Evolutionary conservation across 2,329 filamentous ascomycete species (phyloP), one percentile per base, ranked within the genome.

Genomic region (Cytospora chrysosperma): DNA sequence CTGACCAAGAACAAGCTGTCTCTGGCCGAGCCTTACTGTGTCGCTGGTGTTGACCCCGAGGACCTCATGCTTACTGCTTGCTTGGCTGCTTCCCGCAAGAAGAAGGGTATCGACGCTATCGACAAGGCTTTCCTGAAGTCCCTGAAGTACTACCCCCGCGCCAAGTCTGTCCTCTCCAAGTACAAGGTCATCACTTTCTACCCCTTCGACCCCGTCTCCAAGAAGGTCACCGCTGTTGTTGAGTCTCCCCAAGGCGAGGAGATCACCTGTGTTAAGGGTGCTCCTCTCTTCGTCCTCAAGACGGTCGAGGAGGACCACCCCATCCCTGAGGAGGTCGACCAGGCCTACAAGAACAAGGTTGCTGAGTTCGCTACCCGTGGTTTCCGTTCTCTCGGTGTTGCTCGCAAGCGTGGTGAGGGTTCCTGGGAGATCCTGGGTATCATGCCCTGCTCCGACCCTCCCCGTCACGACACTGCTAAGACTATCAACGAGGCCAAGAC

Each of bases 1-100:
- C 80, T 96, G 75, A 96, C 92, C 75, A 95, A 94, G 84, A 96
- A 96, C 85, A 96, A 95, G 83, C 86, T 96, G 26, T 94, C 92
- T 68, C 84, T 96, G 54, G 84, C 90, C 59, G 92, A 96, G 75
- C 92, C 92, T 63, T 96, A 88, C 82, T 91, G 88, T 47, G 90
- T 95, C 67, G 82, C 85, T 66, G 92, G 92, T 73, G 90, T 96
- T 65, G 90, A 93, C 70, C 85, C 89, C 40, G 90, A 95, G 77
- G 92, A 96, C 72, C 88, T 96, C 68, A 96, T 96, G 91, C 84
- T 96, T 69, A 95, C 92, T 80, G 92, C 92, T 72, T 96, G 92
- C 77, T 81, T 96, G 73, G 92, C 92, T 72, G 92, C 92, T 67
- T 94, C 90, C 69, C 90, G 92, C 81, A 96, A 95, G 86, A 94